Conservation (phyloP, 1,284 basidiomycete species). For the Inonotus hispidus region DNA sequence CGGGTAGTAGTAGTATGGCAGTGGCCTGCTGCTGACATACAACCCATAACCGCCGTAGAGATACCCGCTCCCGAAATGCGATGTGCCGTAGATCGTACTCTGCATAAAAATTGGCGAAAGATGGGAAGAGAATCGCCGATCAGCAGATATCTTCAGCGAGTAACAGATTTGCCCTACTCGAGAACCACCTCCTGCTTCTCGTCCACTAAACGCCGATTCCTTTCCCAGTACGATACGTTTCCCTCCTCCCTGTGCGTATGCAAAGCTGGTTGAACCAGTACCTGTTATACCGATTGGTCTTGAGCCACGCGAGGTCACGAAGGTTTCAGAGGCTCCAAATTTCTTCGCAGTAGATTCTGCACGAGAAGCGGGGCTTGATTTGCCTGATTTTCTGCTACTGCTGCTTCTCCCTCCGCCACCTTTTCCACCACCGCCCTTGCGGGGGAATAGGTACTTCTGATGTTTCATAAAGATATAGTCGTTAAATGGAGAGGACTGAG, state of each 20-base stretch:
- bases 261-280: neutral
- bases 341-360: neutral
- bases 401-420: neutral
- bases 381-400: neutral
- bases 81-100: constrained; percentile 14
- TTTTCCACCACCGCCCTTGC: neutral
- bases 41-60: constrained; percentile 14
- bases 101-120: neutral
- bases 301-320: neutral
- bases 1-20: constrained; percentile 25
- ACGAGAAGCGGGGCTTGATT: neutral
- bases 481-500: too few relatives aligned
- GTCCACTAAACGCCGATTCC: constrained; percentile 9
- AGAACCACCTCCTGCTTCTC: constrained; percentile 13
- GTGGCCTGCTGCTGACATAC: constrained; percentile 10
- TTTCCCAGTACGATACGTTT: constrained; percentile 8
- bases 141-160: neutral
- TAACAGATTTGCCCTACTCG: neutral
- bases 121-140: neutral
- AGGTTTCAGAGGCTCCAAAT: neutral
- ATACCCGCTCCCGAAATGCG: constrained; percentile 17
- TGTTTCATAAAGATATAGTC: neutral
- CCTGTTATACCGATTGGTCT: neutral
- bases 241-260: constrained; percentile 17
- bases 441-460: neutral